Base-by-base conservation (phyloP, 2,329 filamentous ascomycete species). In the Lasiodiplodia sp. region DNA sequence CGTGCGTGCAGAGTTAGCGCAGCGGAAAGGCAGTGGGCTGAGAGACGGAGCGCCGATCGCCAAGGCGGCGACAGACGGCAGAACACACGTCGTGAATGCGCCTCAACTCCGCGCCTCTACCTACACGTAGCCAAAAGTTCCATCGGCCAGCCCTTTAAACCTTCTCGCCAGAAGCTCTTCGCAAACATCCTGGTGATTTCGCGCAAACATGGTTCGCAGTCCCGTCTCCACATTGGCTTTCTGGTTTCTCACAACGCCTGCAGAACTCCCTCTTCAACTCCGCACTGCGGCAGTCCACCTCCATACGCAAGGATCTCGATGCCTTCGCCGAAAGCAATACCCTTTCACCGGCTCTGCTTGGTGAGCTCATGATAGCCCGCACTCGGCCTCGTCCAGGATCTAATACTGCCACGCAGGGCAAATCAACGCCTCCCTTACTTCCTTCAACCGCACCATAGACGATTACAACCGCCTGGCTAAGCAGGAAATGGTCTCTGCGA, bases 361-460 rank as follows among this genome's bases (percentile, higher is more conserved):
- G 85, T 83, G 31, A 47, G 44, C n/a, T 28, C 4, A 8, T 6
- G 31, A 6, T 11, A 4, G 8, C 10, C 25, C 16, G 7, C 14
- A 2, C 12, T 14, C 4, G 7, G 25, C 5, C 18, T 8, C 25
- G 3, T 16, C 18, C 25, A 7, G n/a, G 47, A 16, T 47, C 66
- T 67, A 28, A 67, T 11, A 23, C 4, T 2, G 14, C 12, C 31
- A 8, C n/a, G 12, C 34, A 67, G 66, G 66, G 55, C 66, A 67
- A 38, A 67, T 67, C 66, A 67, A 67, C 55, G 66, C 66, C 49
- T 67, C 92, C 16, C 83, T 96, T 37, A 90, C 92, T 53, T 89
- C 94, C 69, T 94, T 99, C 79, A 88, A 92, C 57, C 93, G 96
- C 70, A 97, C 93, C 0, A 87, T 99, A 72, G 94, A 97, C 82